Evolutionary conservation across 306 rosid species (phyloP).

Genomic region (Adenanthera pavonina): DNA sequence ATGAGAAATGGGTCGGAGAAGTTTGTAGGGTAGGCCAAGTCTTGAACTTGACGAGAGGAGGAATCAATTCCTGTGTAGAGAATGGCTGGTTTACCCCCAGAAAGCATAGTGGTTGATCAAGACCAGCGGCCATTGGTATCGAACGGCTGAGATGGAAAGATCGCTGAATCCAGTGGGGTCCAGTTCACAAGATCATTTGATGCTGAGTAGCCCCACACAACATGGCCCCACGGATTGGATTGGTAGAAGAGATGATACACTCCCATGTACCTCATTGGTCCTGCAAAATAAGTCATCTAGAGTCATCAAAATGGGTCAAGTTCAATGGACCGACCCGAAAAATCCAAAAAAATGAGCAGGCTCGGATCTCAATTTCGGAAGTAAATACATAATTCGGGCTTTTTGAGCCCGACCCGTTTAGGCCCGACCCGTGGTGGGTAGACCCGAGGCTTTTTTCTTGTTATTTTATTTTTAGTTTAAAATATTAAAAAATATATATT

Average conservation of each 20-base stretch:
- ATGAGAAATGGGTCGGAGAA: slow-evolving; percentile 4
- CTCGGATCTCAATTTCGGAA: no score
- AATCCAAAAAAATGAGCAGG: no score
- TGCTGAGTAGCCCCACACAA: slow-evolving; percentile 11
- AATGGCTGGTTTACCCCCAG: background rate
- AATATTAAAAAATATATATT: no score
- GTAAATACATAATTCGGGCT: no score
- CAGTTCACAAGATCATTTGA: slow-evolving; percentile 21
- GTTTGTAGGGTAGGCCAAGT: slow-evolving; percentile 15
- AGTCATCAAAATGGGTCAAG: no score
- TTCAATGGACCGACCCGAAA: no score
- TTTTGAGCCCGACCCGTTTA: no score
- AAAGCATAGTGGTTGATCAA: slow-evolving; percentile 15
- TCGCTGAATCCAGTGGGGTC: slow-evolving; percentile 6
- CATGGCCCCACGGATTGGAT: background rate
- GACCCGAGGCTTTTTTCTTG: no score
- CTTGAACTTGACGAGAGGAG: background rate
- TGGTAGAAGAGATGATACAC: slow-evolving; percentile 2
- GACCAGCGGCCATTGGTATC: slow-evolving; percentile 7
- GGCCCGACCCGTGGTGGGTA: no score
- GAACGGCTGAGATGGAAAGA: slow-evolving; percentile 1
- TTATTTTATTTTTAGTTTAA: no score
- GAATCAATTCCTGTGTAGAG: background rate
- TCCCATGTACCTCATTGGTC: slow-evolving; percentile 8
- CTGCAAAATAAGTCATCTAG: background rate